Base-by-base conservation (phyloP, 2,329 filamentous ascomycete species). In the Ophiostoma sp. region DNA sequence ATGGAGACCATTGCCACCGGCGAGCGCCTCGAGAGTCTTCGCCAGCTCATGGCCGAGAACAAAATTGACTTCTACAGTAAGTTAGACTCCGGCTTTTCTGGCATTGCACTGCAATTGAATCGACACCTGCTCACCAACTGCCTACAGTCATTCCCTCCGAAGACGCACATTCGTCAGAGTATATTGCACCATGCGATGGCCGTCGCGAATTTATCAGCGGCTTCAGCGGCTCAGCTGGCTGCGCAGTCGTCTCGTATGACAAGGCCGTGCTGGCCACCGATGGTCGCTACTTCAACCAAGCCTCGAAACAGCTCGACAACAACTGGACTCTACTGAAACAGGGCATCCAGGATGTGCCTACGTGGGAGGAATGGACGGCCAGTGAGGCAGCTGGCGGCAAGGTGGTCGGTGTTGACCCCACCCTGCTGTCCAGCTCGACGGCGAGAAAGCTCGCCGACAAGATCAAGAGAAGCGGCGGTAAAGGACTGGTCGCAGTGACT, bases 201-300 rank as follows among this genome's bases (percentile, higher is more conserved):
- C 89, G 95, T 75, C 89, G 95, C 83, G 92, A 90, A 78, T 97
- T 90, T 77, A 96, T 99, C 75, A 94, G 89, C 72, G 94, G 95
- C 35, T 99, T 99, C 80, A 93, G 92, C 71, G 95, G 95, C 70
- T 99, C 95, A 11, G 94, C 95, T 62, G 95, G 95, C 71, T 96
- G 92, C 73, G 95, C 94, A 54, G 90, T 99, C 68, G 85, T 99
- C 70, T 95, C 94, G 2, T 86, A 87, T 67, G 89, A 93, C 68
- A 94, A 94, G 79, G 95, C 95, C 20, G 92, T 93, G 17, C 83
- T 99, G 71, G 93, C 95, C 15, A 99, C 95, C 39, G 95, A 99
- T 78, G 95, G 95, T 39, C 90, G 95, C 74, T 99, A 99, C 81
- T 99, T 98, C 85, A 98, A 96, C 81, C 95, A 99, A 80, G 95